Conservation (phyloP, 495 filamentous ascomycete genomes). For the Talaromyces thailandensis region DNA sequence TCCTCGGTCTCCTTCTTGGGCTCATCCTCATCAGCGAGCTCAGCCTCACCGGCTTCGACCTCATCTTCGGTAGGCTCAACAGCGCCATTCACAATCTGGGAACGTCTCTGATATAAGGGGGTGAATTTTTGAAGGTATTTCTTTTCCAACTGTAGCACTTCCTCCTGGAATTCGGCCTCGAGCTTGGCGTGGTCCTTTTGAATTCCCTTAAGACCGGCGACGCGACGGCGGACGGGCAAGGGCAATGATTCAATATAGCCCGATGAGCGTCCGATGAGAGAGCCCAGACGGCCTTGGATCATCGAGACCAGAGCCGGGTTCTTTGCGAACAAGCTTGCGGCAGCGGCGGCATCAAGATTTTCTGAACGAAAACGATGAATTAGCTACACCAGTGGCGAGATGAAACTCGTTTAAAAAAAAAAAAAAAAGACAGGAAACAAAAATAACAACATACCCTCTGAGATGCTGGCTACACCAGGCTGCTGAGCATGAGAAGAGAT, state of each 20-base stretch:
- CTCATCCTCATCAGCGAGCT: constrained; percentile 60
- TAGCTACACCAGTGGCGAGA: neutral
- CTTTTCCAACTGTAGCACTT: constrained; percentile 96
- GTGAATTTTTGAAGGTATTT: constrained; percentile 99
- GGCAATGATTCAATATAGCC: constrained; percentile 98
- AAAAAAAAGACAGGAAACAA: constrained; percentile 9
- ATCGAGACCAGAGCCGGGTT: constrained; percentile 90
- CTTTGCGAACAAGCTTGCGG: constrained; percentile 85
- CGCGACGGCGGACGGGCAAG: constrained; percentile 76
- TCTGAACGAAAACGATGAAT: constrained; percentile 42
- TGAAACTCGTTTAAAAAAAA: too few relatives aligned
- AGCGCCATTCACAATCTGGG: constrained; percentile 84
- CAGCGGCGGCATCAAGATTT: constrained; percentile 76
- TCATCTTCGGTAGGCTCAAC: constrained; percentile 80
- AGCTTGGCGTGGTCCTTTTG: constrained; percentile 98
- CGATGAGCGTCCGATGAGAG: constrained; percentile 87
- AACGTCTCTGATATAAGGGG: constrained; percentile 91
- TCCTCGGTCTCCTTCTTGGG: constrained; percentile 36
- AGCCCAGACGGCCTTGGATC: constrained; percentile 93
- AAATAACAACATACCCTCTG: constrained; percentile 66
- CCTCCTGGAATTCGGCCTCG: constrained; percentile 96
- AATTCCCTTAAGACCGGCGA: constrained; percentile 90
- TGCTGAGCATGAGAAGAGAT: constrained; percentile 97
- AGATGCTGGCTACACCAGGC: constrained; percentile 89
- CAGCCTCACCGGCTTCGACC: constrained; percentile 75